Conservation (phyloP, 2,329 filamentous ascomycete species). For the Cordyceps tenuipes region DNA sequence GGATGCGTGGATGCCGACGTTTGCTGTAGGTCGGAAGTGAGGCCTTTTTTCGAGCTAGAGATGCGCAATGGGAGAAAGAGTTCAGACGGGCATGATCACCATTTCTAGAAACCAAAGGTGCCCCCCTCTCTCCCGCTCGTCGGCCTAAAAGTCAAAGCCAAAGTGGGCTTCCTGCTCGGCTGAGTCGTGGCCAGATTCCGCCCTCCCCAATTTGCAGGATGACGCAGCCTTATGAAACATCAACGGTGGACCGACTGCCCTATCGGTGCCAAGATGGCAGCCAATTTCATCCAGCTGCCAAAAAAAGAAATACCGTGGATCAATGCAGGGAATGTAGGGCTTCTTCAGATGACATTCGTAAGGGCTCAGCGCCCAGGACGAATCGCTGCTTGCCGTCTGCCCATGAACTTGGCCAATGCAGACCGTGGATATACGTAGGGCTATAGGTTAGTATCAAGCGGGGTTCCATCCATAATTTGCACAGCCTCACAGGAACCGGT, state of each 20-base stretch:
- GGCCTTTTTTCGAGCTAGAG: background rate
- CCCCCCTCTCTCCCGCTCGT: background rate
- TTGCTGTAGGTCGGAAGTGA: background rate
- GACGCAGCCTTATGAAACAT: conserved; percentile 10
- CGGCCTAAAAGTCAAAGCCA: background rate
- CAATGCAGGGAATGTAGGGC: conserved; percentile 6
- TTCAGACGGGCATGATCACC: background rate
- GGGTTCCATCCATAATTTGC: background rate
- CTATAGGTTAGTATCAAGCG: background rate
- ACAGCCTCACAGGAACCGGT: conserved; percentile 7
- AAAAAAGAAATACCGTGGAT: conserved; percentile 5
- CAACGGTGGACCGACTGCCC: background rate
- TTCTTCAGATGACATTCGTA: conserved; percentile 3
- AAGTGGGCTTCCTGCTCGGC: background rate
- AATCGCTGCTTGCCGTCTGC: background rate
- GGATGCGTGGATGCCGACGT: background rate
- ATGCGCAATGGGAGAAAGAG: background rate
- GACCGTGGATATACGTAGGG: background rate
- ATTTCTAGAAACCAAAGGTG: background rate
- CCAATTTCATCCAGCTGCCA: conserved; percentile 1
- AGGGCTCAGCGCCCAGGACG: background rate
- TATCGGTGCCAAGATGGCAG: background rate
- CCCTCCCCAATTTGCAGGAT: background rate
- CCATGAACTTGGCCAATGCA: background rate
- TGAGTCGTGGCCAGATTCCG: background rate